Evolutionary conservation across 139 green algal genomes (phyloP).

Genomic region (Microglena sp.): DNA sequence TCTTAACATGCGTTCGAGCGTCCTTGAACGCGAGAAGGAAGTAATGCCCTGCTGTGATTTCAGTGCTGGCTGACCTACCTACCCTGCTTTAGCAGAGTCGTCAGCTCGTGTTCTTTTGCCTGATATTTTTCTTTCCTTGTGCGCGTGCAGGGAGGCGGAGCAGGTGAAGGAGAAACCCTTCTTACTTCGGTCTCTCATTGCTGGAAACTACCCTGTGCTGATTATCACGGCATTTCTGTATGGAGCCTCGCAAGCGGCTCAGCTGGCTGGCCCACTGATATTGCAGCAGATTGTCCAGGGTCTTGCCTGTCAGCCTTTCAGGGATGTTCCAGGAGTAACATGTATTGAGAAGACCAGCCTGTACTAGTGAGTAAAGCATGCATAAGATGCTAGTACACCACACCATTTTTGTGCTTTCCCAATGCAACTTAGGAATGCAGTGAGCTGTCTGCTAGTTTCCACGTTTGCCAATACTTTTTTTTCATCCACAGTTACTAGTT

Average conservation of each 20-base stretch:
- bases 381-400: not conserved
- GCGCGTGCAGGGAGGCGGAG: constrained; percentile 10
- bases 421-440: too few relatives aligned
- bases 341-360: constrained; percentile 12
- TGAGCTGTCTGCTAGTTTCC: not conserved
- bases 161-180: constrained; percentile 9
- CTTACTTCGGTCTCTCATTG: constrained; percentile 21
- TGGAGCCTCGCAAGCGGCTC: constrained; percentile 22
- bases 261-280: constrained; percentile 44
- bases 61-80: too few relatives aligned
- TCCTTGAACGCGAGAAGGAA: too few relatives aligned
- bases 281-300: constrained; percentile 33
- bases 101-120: not conserved
- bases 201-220: constrained; percentile 18
- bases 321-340: not conserved
- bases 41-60: too few relatives aligned
- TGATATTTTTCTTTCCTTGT: not conserved
- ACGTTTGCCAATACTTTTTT: not conserved
- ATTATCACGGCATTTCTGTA: constrained; percentile 34
- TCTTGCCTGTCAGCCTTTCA: constrained; percentile 10
- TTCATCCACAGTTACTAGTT: too few relatives aligned
- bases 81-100: too few relatives aligned
- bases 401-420: not conserved
- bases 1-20: too few relatives aligned
- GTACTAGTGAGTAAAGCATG: constrained; percentile 36